phyloP scores from a whole-genome alignment of 2,329 filamentous ascomycete species.

The Monilinia aucupariae region DNA sequence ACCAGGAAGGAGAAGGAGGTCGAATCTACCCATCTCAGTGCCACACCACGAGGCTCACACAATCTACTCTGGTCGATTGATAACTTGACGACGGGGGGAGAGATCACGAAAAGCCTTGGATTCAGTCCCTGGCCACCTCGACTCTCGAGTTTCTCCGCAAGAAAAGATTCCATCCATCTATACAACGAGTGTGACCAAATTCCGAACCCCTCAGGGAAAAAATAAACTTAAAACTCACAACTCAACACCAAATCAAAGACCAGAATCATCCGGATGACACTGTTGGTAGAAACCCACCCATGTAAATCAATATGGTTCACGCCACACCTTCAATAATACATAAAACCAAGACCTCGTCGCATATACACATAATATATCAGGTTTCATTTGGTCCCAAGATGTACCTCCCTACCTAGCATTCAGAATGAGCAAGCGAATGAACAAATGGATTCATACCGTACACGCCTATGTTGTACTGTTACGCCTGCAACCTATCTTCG shows the following conservation, averaged over 20 bases:
- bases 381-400: background rate
- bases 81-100: background rate
- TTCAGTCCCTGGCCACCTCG: background rate
- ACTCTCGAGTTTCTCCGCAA: too few species aligned
- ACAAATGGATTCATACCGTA: too few species aligned
- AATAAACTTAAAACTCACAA: background rate
- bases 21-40: too few species aligned
- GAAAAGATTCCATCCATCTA: background rate
- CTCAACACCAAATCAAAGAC: background rate
- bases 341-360: too few species aligned
- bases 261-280: too few species aligned
- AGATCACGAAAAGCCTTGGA: background rate
- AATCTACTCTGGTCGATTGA: background rate
- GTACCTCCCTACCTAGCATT: too few species aligned
- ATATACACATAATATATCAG: background rate
- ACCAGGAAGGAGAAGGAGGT: background rate
- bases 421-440: background rate
- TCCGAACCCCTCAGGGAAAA: too few species aligned
- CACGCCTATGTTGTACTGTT: too few species aligned
- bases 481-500: too few species aligned
- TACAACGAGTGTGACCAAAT: background rate
- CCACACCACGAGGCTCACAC: background rate
- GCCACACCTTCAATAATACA: background rate
- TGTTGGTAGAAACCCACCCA: too few species aligned
- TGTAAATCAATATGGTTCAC: background rate